phyloP scores from a whole-genome alignment of 352 stramenopile genomes.

The Phytophthora pluvialis region DNA sequence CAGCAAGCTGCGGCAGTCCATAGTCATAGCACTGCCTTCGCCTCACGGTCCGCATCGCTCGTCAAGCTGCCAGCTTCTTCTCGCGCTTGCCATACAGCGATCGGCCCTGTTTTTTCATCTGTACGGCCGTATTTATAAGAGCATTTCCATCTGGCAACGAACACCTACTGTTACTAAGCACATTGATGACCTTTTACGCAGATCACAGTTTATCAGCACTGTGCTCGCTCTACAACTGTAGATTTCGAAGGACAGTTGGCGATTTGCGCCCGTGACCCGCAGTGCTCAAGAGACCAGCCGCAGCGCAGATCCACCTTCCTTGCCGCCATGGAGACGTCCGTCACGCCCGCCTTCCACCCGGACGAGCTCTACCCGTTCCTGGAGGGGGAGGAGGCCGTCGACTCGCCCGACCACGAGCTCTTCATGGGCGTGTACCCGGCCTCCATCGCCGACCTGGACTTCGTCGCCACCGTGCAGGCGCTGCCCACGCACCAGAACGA shows the following conservation, averaged over 20 bases:
- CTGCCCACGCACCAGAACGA: constrained; percentile 40
- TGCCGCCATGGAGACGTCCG: constrained; percentile 32
- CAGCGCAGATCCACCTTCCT: constrained; percentile 13
- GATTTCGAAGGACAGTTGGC: neutral
- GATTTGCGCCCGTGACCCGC: constrained; percentile 18
- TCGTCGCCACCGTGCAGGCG: constrained; percentile 60
- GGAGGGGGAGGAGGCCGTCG: constrained; percentile 33
- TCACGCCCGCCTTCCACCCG: constrained; percentile 64
- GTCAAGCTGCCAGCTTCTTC: neutral
- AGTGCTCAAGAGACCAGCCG: constrained; percentile 29
- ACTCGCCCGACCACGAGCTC: constrained; percentile 60
- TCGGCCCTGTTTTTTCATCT: no score
- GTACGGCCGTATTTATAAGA: neutral
- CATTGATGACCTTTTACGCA: neutral
- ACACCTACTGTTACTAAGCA: neutral
- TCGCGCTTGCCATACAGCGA: no score
- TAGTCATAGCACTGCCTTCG: neutral
- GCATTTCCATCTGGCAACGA: neutral
- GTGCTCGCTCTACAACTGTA: constrained; percentile 1
- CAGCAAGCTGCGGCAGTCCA: neutral
- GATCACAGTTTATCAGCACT: neutral
- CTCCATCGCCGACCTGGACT: constrained; percentile 71
- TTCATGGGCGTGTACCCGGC: constrained; percentile 63
- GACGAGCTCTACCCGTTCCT: constrained; percentile 75
- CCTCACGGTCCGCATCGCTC: neutral